Base-by-base conservation (phyloP, 257 asterid genomes). In the Nicotiana tabacum region DNA sequence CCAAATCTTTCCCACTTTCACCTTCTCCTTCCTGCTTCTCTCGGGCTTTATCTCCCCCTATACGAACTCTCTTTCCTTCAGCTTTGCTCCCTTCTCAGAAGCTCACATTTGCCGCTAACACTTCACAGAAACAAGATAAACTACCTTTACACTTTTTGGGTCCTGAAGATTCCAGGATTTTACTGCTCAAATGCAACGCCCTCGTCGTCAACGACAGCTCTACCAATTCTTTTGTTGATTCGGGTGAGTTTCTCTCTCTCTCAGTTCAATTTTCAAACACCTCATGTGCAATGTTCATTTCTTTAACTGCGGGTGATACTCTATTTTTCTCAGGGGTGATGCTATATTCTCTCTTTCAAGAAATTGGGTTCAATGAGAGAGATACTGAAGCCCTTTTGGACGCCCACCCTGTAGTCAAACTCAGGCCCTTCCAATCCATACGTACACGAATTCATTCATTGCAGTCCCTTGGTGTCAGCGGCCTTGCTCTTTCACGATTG, bases 301-400 rank as follows among this genome's bases (percentile, higher is more conserved):
- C 24, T 30, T 37, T 53, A 2, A 29, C 67, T 74, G 78, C 9
- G 66, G 3, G 39, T 57, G 32, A 11, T 33, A 51, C 77, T 81
- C 51, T 43, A 27, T 11, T 70, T 37, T 83, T 70, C 33, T 78
- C 88, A 93, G 98, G 90, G 83, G 15, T 85, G 69, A 79, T 81
- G 91, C 80, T 92, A 24, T 88, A 85, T 64, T 80, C 91, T 4
- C 82, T 93, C 77, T 90, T 93, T 80, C 98, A 78, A 82, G 92
- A 90, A 85, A 81, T 93, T 82, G 97, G 98, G 0, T 87, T 95
- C 82, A 88, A 83, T 24, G 93, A 85, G 82, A 88, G 82, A 55
- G 93, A 92, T 27, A 89, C 90, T n/a, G 95, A 90, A 86, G 80
- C 91, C 4, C 85, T 95, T 84, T 67, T 95, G 84, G 78, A 65